These are phyloP conservation scores for Climacium dendroides DNA, from an alignment of 225 moss, liverwort and hornwort genomes.

Conservation along the genomic window DNA sequence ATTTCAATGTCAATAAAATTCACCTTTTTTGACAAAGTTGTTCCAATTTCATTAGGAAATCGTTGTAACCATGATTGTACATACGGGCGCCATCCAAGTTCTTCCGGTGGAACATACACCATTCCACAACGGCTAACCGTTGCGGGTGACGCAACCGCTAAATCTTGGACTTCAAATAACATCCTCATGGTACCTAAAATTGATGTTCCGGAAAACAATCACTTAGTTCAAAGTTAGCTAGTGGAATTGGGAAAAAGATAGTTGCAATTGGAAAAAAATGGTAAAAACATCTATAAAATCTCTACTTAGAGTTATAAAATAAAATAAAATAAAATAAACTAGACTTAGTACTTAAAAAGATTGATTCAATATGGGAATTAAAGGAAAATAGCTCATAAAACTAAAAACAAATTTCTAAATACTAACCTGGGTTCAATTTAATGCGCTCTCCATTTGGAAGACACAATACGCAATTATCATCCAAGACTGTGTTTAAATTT, in stretches of 20 bases:
- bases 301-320: not conserved
- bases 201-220: fast-evolving
- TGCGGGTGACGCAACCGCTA: slow-evolving; percentile 82
- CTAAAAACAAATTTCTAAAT: fast-evolving
- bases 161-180: slow-evolving; percentile 88
- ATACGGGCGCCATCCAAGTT: slow-evolving; percentile 78
- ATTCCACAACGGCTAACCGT: slow-evolving; percentile 94
- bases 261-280: not conserved
- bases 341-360: not conserved
- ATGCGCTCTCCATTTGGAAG: slow-evolving; percentile 89
- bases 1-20: too few species aligned
- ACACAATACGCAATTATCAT: slow-evolving; percentile 80
- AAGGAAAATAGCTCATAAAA: not conserved
- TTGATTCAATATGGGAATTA: fast-evolving
- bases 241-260: fast-evolving
- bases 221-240: fast-evolving
- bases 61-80: slow-evolving; percentile 67
- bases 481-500: slow-evolving; percentile 76
- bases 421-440: slow-evolving; percentile 35
- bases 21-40: slow-evolving; percentile 28
- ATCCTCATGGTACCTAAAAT: slow-evolving; percentile 44
- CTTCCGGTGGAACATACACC: slow-evolving; percentile 79
- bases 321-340: fast-evolving
- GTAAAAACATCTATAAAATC: not conserved
- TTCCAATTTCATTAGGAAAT: slow-evolving; percentile 38